phyloP scores from a whole-genome alignment of 768 basidiomycete species.

The Auriculariales sp. region DNA sequence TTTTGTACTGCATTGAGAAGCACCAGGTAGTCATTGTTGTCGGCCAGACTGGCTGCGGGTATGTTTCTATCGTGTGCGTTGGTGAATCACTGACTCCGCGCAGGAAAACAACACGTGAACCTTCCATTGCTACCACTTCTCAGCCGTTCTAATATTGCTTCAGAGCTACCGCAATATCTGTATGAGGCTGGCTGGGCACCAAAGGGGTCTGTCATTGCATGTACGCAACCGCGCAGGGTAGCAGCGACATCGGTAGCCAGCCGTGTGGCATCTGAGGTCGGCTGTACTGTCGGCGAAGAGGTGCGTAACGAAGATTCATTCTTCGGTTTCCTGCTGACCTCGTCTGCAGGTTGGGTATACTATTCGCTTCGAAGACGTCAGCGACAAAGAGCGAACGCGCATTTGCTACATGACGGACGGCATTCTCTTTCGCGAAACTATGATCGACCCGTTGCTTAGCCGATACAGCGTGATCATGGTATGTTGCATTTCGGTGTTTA shows the following conservation, averaged over 20 bases:
- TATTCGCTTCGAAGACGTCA: constrained; percentile 92
- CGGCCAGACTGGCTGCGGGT: constrained; percentile 93
- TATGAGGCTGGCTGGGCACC: constrained; percentile 86
- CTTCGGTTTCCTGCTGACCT: background rate
- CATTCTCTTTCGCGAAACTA: constrained; percentile 89
- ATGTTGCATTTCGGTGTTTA: constrained; percentile 9
- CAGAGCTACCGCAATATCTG: constrained; percentile 92
- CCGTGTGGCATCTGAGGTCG: constrained; percentile 87
- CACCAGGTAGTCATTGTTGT: constrained; percentile 78
- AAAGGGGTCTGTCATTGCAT: constrained; percentile 73
- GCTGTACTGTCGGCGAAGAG: constrained; percentile 77
- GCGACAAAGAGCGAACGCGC: constrained; percentile 67
- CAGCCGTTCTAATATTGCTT: constrained; percentile 3
- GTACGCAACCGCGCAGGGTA: constrained; percentile 85
- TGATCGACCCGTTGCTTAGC: constrained; percentile 83
- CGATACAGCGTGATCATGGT: constrained; percentile 95
- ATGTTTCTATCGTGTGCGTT: background rate
- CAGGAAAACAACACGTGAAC: background rate
- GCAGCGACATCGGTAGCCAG: constrained; percentile 90
- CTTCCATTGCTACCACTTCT: no score
- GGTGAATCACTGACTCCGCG: background rate
- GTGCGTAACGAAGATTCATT: constrained; percentile 24
- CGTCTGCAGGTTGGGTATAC: constrained; percentile 78
- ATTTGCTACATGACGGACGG: constrained; percentile 97
- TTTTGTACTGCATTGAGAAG: constrained; percentile 74